Evolutionary conservation across 768 basidiomycete species (phyloP).

Genomic region (Suillus luteus): DNA sequence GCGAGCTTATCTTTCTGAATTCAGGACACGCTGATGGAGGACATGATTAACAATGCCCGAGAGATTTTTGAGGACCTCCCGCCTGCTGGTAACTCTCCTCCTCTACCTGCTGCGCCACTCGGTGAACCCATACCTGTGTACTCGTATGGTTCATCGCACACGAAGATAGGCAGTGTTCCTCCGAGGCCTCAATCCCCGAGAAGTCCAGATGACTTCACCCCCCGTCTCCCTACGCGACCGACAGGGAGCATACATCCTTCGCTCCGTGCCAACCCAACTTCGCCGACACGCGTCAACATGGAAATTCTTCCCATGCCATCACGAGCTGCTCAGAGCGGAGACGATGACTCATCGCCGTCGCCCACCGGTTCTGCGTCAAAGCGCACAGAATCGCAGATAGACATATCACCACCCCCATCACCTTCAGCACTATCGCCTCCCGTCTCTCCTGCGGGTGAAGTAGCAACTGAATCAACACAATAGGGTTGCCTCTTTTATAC

Average conservation of each 20-base stretch:
- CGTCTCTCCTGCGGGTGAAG: background rate
- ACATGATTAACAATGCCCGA: constrained; percentile 71
- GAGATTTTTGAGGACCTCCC: constrained; percentile 65
- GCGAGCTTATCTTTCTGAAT: constrained; percentile 11
- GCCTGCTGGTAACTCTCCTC: constrained; percentile 53
- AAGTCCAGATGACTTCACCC: constrained; percentile 67
- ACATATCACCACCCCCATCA: constrained; percentile 23
- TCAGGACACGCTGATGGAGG: constrained; percentile 79
- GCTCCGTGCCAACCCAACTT: constrained; percentile 51
- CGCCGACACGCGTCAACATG: constrained; percentile 47
- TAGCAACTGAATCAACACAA: background rate
- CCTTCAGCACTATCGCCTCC: constrained; percentile 19
- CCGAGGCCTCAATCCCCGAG: constrained; percentile 26
- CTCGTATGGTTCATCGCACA: constrained; percentile 72
- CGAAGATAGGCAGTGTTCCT: constrained; percentile 57
- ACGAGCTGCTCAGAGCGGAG: constrained; percentile 24
- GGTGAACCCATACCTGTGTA: constrained; percentile 60
- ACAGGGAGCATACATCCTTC: constrained; percentile 80
- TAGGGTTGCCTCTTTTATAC: background rate
- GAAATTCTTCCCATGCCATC: constrained; percentile 32
- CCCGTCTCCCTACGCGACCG: constrained; percentile 68
- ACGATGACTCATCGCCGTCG: constrained; percentile 23
- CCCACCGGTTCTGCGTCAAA: constrained; percentile 10
- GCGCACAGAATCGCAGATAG: constrained; percentile 15
- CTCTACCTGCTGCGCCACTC: constrained; percentile 70